Conservation (phyloP, 1,284 basidiomycete species). For the Pascua sp. region DNA sequence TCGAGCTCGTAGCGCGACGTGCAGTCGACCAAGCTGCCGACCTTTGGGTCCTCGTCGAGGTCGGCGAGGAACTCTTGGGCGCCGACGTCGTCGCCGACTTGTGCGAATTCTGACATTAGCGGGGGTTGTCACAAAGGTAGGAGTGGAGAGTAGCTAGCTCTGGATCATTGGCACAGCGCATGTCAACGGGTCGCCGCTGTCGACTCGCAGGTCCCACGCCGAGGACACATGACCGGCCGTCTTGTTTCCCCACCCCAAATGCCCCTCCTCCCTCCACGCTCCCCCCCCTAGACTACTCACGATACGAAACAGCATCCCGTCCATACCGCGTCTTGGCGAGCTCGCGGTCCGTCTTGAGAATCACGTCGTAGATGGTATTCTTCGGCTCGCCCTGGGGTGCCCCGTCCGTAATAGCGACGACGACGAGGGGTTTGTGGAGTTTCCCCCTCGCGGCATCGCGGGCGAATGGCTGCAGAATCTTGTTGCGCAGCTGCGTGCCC, state of each 20-base stretch:
- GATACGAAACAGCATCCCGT: constrained; percentile 7
- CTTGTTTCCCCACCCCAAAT: no score
- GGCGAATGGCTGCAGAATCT: constrained; percentile 51
- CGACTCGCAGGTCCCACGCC: no score
- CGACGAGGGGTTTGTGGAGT: constrained; percentile 51
- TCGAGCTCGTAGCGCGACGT: constrained; percentile 12
- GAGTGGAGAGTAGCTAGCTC: no score
- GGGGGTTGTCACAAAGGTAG: no score
- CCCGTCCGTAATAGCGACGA: constrained; percentile 48
- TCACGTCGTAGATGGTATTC: constrained; percentile 7
- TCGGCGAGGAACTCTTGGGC: constrained; percentile 13
- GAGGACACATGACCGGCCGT: no score
- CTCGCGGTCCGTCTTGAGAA: constrained; percentile 7
- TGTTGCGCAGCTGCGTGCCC: constrained; percentile 30
- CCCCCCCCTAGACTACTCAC: background rate
- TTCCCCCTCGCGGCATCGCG: constrained; percentile 44
- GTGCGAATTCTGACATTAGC: constrained; percentile 7
- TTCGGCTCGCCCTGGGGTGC: constrained; percentile 10
- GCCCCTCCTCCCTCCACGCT: no score
- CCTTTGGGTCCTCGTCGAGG: constrained; percentile 12
- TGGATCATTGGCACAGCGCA: no score
- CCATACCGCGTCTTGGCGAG: constrained; percentile 13
- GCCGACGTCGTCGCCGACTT: constrained; percentile 14
- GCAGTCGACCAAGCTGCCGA: constrained; percentile 12
- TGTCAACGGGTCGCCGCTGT: no score